phyloP scores from a whole-genome alignment of 169 alveolate species.

The Cryptosporidium sp. region DNA sequence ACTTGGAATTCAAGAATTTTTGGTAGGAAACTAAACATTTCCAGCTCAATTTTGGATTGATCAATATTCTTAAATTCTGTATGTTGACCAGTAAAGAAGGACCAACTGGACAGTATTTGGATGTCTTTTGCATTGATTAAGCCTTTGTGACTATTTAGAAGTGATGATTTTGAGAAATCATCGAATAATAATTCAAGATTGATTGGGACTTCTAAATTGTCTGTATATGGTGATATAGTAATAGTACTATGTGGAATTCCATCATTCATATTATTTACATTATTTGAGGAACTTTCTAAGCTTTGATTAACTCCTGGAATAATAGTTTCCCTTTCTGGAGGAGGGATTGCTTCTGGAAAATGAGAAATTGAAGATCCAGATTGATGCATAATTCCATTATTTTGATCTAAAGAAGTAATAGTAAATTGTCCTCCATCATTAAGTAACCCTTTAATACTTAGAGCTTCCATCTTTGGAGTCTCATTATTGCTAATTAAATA shows the following conservation, averaged over 20 bases:
- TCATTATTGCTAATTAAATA: constrained; percentile 51
- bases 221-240: constrained; percentile 67
- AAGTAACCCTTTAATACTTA: constrained; percentile 38
- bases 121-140: constrained; percentile 2
- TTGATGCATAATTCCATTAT: not conserved
- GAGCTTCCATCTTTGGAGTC: constrained; percentile 58
- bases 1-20: constrained; percentile 26
- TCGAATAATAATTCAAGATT: constrained; percentile 8
- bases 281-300: not conserved
- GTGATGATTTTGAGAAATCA: not conserved
- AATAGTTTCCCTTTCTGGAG: not conserved
- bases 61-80: constrained; percentile 20
- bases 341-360: not conserved
- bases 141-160: constrained; percentile 8
- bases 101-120: constrained; percentile 45
- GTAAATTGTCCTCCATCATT: constrained; percentile 45
- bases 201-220: constrained; percentile 15
- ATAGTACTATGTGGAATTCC: constrained; percentile 44
- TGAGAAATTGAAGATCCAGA: not conserved
- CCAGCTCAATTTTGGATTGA: constrained; percentile 32
- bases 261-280: not conserved
- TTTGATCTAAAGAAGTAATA: constrained; percentile 20
- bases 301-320: not conserved
- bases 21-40: constrained; percentile 70
- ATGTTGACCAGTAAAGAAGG: constrained; percentile 47